These are phyloP conservation scores for Venturia asperata DNA, from an alignment of 2,329 filamentous ascomycete species.

Conservation along the genomic window DNA sequence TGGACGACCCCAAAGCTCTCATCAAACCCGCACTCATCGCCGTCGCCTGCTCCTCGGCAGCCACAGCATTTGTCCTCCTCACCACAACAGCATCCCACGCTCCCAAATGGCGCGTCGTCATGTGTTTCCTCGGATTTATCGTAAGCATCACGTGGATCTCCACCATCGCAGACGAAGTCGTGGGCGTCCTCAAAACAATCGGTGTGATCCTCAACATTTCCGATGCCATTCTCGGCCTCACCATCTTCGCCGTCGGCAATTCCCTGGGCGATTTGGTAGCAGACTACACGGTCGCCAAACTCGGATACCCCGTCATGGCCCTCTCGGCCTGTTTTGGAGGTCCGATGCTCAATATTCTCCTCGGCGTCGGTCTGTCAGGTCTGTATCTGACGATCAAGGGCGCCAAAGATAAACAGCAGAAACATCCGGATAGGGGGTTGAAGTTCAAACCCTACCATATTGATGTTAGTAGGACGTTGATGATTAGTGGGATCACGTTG, in stretches of 20 bases:
- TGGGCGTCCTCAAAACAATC: constrained; percentile 86
- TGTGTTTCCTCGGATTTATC: constrained; percentile 84
- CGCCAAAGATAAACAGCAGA: constrained; percentile 57
- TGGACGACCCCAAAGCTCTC: constrained; percentile 55
- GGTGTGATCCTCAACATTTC: constrained; percentile 89
- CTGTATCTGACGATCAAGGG: constrained; percentile 75
- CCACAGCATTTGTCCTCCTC: constrained; percentile 59
- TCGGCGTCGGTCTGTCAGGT: constrained; percentile 88
- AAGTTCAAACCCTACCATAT: constrained; percentile 74
- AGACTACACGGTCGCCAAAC: constrained; percentile 84
- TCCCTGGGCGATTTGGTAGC: constrained; percentile 90
- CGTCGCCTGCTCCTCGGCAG: constrained; percentile 51
- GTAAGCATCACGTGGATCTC: constrained; percentile 96
- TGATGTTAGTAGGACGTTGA: constrained; percentile 72
- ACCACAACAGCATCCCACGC: constrained; percentile 61
- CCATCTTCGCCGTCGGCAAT: constrained; percentile 94
- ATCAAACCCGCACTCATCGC: constrained; percentile 43
- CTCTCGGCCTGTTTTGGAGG: constrained; percentile 93
- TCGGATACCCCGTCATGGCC: constrained; percentile 96
- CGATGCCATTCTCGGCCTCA: constrained; percentile 89
- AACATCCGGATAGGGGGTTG: constrained; percentile 58
- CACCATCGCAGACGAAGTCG: constrained; percentile 90
- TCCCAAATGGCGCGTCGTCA: constrained; percentile 65
- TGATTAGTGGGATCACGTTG: constrained; percentile 79
- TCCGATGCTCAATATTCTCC: constrained; percentile 92